Base-by-base conservation (phyloP, 345 rosid species). In the Leavenworthia alabamica region DNA sequence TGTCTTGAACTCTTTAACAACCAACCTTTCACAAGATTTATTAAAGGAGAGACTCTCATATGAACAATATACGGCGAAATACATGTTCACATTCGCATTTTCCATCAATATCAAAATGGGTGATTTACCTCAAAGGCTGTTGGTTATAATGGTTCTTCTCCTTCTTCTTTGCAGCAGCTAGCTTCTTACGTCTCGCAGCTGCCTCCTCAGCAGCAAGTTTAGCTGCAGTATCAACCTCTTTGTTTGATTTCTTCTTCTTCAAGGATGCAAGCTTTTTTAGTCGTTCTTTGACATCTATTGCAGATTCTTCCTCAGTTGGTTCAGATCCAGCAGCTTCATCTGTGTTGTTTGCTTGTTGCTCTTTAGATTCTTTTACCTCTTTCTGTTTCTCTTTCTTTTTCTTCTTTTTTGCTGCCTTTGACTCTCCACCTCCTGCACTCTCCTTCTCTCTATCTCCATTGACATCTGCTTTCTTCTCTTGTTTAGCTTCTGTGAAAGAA, bases 61-160 rank as follows among this genome's bases (percentile, higher is more conserved):
- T 69, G 73, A 69, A 61, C 73, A 69, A 61, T 31, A 59, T 58
- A 60, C 44, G 44, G 54, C 24, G 5, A 52, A 44, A 70, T 45
- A 62, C 57, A 62, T 70, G 74, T 35, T 55, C 74, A 70, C 62
- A 62, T 46, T 45, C 8, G 33, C 55, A 61, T 36, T 47, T 47
- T 62, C 62, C 63, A 54, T 45, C 45, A 36, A 20, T 35, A 46
- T 60, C 74, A 62, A 70, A 70, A 62, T 37, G 64, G 68, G 1
- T 2, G 26, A 60, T 47, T 81, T 71, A 86, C 82, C 83, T 66
- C 56, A 79, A 82, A 0, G 96, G 83, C 75, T 85, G 96, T 73
- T 83, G 91, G 71, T 83, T 87, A 73, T 85, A 85, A 72, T 85
- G 87, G 51, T 73, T 83, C 86, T 85, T 88, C 81, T 85, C 97